Conservation (phyloP, 352 stramenopile genomes). For the Elongisporangium senticosum region DNA sequence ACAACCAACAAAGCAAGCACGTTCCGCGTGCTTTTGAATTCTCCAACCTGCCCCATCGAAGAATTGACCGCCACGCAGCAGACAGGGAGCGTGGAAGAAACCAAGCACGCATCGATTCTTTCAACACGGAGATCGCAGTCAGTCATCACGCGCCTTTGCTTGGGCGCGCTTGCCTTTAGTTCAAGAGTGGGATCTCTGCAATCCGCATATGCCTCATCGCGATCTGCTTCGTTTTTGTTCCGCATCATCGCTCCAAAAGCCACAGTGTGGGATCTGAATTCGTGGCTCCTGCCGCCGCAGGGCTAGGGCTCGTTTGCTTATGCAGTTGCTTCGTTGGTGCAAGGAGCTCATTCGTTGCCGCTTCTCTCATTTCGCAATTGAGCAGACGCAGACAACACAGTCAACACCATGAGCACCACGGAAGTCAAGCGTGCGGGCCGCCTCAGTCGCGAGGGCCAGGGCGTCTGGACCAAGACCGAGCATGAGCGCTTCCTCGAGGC, state of each 20-base stretch:
- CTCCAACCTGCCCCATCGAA: not conserved
- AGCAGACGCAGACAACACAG: not conserved
- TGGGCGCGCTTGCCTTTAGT: not conserved
- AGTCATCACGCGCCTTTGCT: not conserved
- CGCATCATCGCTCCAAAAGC: conserved; percentile 8
- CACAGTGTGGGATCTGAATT: conserved; percentile 22
- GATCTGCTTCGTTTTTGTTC: not conserved
- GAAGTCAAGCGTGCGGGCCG: conserved; percentile 6
- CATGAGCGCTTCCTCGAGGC: conserved; percentile 44
- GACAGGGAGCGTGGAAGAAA: not conserved
- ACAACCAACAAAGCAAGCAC: not conserved
- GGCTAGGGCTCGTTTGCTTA: not conserved
- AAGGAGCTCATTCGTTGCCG: not conserved
- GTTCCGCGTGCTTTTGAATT: not conserved
- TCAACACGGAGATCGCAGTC: not conserved
- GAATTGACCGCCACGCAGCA: not conserved
- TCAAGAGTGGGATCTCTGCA: not conserved
- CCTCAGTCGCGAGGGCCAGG: conserved; percentile 27
- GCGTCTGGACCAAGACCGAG: conserved; percentile 33
- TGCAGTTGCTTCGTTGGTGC: not conserved
- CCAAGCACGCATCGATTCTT: not conserved
- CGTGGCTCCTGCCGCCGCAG: conserved; percentile 14
- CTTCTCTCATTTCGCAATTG: conserved; percentile 1
- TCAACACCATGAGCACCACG: not conserved
- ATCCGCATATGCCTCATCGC: not conserved